phyloP scores from a whole-genome alignment of 2,329 filamentous ascomycete species.

The Trichoderma lentiforme region DNA sequence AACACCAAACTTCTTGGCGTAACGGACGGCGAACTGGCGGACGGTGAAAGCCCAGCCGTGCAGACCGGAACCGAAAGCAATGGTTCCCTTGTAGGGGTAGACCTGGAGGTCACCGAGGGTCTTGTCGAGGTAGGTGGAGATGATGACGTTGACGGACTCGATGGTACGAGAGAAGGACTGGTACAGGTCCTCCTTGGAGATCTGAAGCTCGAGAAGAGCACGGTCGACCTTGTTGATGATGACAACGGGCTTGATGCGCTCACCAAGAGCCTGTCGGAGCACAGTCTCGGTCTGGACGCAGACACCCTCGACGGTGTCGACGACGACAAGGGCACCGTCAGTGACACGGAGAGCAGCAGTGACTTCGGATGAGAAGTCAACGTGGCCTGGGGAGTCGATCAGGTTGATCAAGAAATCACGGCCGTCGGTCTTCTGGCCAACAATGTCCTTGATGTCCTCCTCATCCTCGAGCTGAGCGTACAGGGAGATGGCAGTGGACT shows the following conservation, averaged over 20 bases:
- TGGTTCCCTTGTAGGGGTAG: conserved; percentile 94
- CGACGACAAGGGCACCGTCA: conserved; percentile 98
- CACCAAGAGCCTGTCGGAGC: conserved; percentile 95
- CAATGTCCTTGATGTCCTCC: conserved; percentile 94
- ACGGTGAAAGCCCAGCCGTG: conserved; percentile 99
- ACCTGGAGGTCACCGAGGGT: conserved; percentile 96
- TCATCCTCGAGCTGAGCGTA: conserved; percentile 78
- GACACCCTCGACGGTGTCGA: conserved; percentile 99
- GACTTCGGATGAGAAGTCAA: conserved; percentile 99
- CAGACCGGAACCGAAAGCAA: conserved; percentile 98
- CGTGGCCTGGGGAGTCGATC: conserved; percentile 99
- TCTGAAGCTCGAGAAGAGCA: conserved; percentile 97
- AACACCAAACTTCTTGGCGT: conserved; percentile 99
- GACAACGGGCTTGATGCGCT: conserved; percentile 99
- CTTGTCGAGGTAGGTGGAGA: conserved; percentile 98
- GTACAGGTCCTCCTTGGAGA: conserved; percentile 98
- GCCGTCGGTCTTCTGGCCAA: conserved; percentile 80
- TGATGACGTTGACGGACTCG: conserved; percentile 99
- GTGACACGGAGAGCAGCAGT: conserved; percentile 99
- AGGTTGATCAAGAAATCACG: conserved; percentile 99
- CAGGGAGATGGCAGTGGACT: conserved; percentile 99
- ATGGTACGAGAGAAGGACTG: conserved; percentile 99
- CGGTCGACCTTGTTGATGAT: conserved; percentile 99
- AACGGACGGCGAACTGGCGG: conserved; percentile 92
- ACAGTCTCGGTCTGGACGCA: conserved; percentile 99